Evolutionary conservation across 768 basidiomycete species (phyloP).

Genomic region (Suillus brevipes): DNA sequence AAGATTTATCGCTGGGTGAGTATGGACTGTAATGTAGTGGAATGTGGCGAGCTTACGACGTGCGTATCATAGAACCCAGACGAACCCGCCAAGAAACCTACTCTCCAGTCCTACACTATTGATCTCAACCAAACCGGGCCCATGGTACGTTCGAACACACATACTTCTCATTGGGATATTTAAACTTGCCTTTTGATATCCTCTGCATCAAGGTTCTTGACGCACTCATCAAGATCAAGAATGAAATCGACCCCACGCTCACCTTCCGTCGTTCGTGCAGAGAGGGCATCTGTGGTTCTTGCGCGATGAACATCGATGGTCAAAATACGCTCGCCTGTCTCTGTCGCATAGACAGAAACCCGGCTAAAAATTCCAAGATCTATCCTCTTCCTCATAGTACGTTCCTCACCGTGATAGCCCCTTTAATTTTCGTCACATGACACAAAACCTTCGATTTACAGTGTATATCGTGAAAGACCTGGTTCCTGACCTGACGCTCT

Average conservation of each 20-base stretch:
- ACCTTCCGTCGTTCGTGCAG: constrained; percentile 94
- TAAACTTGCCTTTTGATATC: background rate
- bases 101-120: constrained; percentile 85
- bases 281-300: constrained; percentile 97
- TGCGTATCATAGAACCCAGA: constrained; percentile 77
- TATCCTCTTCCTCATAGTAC: constrained; percentile 97
- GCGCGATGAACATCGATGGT: constrained; percentile 99
- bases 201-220: constrained; percentile 62
- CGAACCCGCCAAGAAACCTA: constrained; percentile 87
- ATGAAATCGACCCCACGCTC: constrained; percentile 94
- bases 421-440: background rate
- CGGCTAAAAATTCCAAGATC: constrained; percentile 77
- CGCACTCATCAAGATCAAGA: constrained; percentile 98
- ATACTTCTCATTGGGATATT: background rate
- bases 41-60: background rate
- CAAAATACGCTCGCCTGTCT: constrained; percentile 98
- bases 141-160: constrained; percentile 56
- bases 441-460: constrained; percentile 27
- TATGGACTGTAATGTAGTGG: background rate
- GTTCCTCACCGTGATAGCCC: constrained; percentile 30
- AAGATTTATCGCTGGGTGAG: constrained; percentile 97
- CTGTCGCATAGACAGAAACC: constrained; percentile 86
- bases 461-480: constrained; percentile 99
- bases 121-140: constrained; percentile 95
- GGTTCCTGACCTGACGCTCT: constrained; percentile 85